A percentile compares a stretch with the other conserved stretches of the same genome.
phyloP scores from a whole-genome alignment of 441 rosid species.

The Pelargonium myrrhifolium region DNA sequence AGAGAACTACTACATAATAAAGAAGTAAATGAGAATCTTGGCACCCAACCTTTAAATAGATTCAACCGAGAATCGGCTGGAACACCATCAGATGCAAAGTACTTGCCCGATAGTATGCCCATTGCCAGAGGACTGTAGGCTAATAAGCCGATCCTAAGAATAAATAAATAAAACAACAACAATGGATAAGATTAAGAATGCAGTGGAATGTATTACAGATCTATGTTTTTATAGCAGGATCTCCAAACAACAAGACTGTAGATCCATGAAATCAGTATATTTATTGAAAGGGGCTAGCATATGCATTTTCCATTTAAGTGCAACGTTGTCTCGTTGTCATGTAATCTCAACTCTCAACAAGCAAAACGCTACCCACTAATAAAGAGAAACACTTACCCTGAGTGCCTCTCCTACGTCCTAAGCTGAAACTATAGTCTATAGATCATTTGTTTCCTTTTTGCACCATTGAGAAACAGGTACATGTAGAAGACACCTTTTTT shows the following conservation, averaged over 20 bases:
- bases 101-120: slow-evolving; percentile 68
- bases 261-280: background rate
- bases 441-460: background rate
- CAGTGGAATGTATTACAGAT: background rate
- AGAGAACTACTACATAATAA: background rate
- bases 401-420: background rate
- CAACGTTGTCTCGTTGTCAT: background rate
- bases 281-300: background rate
- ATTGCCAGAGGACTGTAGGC: slow-evolving; percentile 62
- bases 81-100: slow-evolving; percentile 38
- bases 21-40: slow-evolving; percentile 6
- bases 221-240: background rate
- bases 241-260: background rate
- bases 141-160: slow-evolving; percentile 39
- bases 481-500: background rate
- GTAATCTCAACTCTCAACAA: background rate
- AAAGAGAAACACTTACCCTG: background rate
- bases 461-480: background rate
- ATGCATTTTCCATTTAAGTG: background rate
- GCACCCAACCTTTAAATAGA: slow-evolving; percentile 40
- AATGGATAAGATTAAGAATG: background rate
- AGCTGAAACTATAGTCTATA: background rate
- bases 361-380: background rate
- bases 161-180: slow-evolving; percentile 4
- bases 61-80: slow-evolving; percentile 50